Evolutionary conservation across 176 grass and related monocot genomes (phyloP).

Genomic region (Oryza meyeriana): DNA sequence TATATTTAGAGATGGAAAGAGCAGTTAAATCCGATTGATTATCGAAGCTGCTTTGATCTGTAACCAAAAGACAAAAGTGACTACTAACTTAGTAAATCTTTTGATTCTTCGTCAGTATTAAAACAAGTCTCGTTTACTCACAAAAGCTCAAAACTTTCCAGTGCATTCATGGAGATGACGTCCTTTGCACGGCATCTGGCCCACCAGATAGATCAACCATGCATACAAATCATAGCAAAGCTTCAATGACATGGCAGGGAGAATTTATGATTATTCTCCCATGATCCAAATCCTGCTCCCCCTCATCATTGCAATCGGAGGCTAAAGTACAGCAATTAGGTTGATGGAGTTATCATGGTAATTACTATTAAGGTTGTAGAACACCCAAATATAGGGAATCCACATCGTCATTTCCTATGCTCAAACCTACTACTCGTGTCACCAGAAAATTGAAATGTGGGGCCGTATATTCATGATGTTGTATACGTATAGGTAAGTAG

Average conservation of each 20-base stretch:
- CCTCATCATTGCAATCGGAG: conserved; percentile 31
- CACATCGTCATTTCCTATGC: background rate
- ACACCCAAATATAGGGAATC: background rate
- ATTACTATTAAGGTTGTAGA: background rate
- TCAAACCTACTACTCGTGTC: background rate
- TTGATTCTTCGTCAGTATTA: background rate
- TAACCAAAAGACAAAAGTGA: conserved; percentile 34
- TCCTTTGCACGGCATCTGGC: background rate
- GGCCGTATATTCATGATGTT: conserved; percentile 32
- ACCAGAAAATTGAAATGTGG: background rate
- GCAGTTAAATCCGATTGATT: no score
- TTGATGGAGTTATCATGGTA: background rate
- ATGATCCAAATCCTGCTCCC: conserved; percentile 36
- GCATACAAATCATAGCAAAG: conserved; percentile 16
- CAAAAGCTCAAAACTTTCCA: conserved; percentile 19
- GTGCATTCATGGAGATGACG: conserved; percentile 17
- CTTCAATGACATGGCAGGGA: conserved; percentile 33
- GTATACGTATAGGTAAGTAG: conserved; percentile 43
- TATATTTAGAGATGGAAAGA: no score
- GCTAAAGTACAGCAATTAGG: background rate
- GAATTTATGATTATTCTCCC: conserved; percentile 42
- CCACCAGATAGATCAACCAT: background rate
- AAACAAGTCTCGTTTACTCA: background rate
- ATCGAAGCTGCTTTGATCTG: no score
- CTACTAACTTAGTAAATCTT: background rate